phyloP scores from a whole-genome alignment of 805 yeast species.

The Teunomyces gatunensis region DNA sequence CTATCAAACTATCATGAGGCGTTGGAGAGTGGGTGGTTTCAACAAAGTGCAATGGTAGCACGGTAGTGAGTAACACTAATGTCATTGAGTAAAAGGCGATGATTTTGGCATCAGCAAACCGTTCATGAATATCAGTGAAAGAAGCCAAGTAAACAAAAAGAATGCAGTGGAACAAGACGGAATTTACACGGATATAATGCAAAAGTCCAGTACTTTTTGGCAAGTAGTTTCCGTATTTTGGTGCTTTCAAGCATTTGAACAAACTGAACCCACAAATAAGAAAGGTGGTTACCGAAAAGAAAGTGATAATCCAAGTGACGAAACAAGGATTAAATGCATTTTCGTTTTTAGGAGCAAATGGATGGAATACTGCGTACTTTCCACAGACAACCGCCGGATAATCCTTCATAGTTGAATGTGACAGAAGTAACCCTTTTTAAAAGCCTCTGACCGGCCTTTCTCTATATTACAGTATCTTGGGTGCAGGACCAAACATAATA shows the following conservation, averaged over 20 bases:
- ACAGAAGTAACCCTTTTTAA: not conserved
- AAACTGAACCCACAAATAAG: slow-evolving; percentile 3
- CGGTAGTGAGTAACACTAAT: slow-evolving; percentile 8
- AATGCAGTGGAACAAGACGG: slow-evolving; percentile 18
- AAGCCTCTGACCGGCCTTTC: not conserved
- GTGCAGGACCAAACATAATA: not conserved
- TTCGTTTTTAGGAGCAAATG: slow-evolving; percentile 22
- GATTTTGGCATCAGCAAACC: slow-evolving; percentile 21
- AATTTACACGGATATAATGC: slow-evolving; percentile 19
- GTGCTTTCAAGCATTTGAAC: not conserved
- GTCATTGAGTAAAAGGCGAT: slow-evolving; percentile 13
- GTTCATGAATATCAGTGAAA: slow-evolving; percentile 19
- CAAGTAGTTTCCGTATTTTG: slow-evolving; percentile 15
- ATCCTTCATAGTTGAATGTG: not conserved
- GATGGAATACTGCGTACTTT: slow-evolving; percentile 9
- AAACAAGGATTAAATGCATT: slow-evolving; percentile 39
- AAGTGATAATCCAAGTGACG: slow-evolving; percentile 12
- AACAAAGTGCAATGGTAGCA: slow-evolving; percentile 26
- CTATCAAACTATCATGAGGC: slow-evolving; percentile 20
- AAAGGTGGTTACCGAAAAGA: slow-evolving; percentile 9
- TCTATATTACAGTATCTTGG: not conserved
- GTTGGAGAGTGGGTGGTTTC: slow-evolving; percentile 22
- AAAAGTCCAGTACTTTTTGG: slow-evolving; percentile 24
- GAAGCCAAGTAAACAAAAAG: slow-evolving; percentile 12
- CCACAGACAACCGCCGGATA: slow-evolving; percentile 15